phyloP scores from a whole-genome alignment of 2,329 filamentous ascomycete species.

The Colletotrichum falcatum region DNA sequence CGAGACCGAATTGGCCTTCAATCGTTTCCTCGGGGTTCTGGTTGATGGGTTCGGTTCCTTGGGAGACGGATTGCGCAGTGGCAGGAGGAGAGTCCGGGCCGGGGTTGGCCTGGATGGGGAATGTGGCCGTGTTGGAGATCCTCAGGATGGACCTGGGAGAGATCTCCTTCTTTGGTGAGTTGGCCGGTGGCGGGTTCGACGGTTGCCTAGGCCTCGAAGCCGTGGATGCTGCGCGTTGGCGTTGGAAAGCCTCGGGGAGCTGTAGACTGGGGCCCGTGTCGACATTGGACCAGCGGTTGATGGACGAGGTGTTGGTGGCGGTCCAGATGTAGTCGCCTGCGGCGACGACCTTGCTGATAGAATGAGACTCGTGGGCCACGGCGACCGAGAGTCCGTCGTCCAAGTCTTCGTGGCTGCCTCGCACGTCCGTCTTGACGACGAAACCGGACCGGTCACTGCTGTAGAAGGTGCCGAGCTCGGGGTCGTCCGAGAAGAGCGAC shows the following conservation, averaged over 20 bases:
- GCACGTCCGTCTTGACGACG: slow-evolving; percentile 95
- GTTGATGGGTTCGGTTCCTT: slow-evolving; percentile 68
- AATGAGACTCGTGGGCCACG: slow-evolving; percentile 92
- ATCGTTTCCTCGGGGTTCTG: slow-evolving; percentile 82
- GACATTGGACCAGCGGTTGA: slow-evolving; percentile 91
- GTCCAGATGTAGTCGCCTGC: slow-evolving; percentile 88
- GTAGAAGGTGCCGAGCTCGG: slow-evolving; percentile 89
- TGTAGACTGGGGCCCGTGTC: slow-evolving; percentile 81
- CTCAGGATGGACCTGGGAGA: slow-evolving; percentile 82
- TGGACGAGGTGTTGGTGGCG: slow-evolving; percentile 88
- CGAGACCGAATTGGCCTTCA: slow-evolving; percentile 93
- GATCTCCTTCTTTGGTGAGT: slow-evolving; percentile 71
- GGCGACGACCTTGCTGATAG: slow-evolving; percentile 75
- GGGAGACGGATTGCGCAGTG: slow-evolving; percentile 27
- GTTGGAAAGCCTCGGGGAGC: slow-evolving; percentile 66
- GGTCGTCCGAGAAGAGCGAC: slow-evolving; percentile 92
- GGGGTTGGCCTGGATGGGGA: slow-evolving; percentile 69
- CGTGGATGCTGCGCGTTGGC: slow-evolving; percentile 60
- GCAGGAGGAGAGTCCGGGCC: slow-evolving; percentile 65
- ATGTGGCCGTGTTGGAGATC: slow-evolving; percentile 85
- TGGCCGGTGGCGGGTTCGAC: slow-evolving; percentile 49
- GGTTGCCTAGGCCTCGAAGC: slow-evolving; percentile 44
- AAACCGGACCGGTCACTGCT: slow-evolving; percentile 92
- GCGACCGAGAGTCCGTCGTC: slow-evolving; percentile 92
- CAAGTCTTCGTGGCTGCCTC: slow-evolving; percentile 73